Base-by-base conservation (phyloP, 1,284 basidiomycete species). In the Heterobasidion annosum region DNA sequence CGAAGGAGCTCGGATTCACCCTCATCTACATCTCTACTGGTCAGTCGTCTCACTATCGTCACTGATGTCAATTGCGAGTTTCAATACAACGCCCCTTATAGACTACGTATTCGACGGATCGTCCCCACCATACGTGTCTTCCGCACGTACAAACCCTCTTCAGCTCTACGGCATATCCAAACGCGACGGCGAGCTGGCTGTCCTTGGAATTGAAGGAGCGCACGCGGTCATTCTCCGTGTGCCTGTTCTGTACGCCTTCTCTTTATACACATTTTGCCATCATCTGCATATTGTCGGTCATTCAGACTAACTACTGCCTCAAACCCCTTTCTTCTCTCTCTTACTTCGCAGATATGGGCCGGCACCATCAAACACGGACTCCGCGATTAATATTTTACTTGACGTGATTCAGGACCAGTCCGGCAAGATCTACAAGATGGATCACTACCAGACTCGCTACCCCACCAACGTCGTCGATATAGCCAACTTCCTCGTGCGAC, bases 61-160 rank as follows among this genome's bases (percentile, higher is more conserved):
- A 5, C 42, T 34, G 19, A 9, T 25, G 3, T 25, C 25, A 25
- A 5, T 25, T 25, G 25, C 5, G 3, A 25, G 25, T 25, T 25
- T 5, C 25, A 25, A 25, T 5, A 25, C 25, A 25, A 25, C 25
- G 25, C 25, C 25, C 25, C 25, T 25, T 43, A 54, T 63, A 85
- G 90, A 93, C 69, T 93, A 93, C 66, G 89, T 93, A 12, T 93
- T 93, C 61, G 88, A 91, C 59, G 91, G 91, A 4, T 83, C 77
- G n/a, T 81, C 82, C 0, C 87, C 91, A 1, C 87, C 88, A 0
- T 93, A 93, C 67, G 73, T 76, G 2, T 84, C 88, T 0, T 74
- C 73, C 4, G 77, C 83, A 3, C 63, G 66, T n/a, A 77, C 86
- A 8, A 85, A 88, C 61, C 91, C 91, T 0, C 67, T 93, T 45